phyloP scores from a whole-genome alignment of 1,284 basidiomycete species.

The Puccinia coronata region DNA sequence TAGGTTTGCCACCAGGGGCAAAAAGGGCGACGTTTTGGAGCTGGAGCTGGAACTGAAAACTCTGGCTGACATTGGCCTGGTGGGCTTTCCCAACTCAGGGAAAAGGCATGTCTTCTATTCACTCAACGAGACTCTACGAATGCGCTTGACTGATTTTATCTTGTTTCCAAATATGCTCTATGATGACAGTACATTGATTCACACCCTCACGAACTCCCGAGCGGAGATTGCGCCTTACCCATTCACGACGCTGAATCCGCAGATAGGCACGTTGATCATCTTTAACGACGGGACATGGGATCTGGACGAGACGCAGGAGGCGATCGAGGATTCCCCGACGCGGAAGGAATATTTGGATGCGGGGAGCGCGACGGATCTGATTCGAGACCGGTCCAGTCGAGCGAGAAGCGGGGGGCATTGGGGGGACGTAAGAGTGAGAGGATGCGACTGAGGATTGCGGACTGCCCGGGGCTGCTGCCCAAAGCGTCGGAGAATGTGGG shows the following conservation, averaged over 20 bases:
- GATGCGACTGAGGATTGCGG: conserved; percentile 90
- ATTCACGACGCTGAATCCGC: conserved; percentile 93
- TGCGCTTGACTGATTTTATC: not conserved
- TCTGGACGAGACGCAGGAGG: conserved; percentile 51
- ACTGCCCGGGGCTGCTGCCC: conserved; percentile 90
- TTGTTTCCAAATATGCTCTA: conserved; percentile 54
- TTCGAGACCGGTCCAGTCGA: conserved; percentile 25
- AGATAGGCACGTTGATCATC: conserved; percentile 83
- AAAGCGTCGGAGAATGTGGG: conserved; percentile 84
- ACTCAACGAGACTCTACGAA: not conserved
- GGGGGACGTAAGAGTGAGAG: conserved; percentile 65
- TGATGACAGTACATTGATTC: conserved; percentile 69
- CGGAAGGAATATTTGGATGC: conserved; percentile 52
- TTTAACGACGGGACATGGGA: conserved; percentile 74
- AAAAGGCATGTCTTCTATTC: conserved; percentile 59
- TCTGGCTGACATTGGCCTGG: conserved; percentile 88
- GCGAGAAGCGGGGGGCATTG: no score
- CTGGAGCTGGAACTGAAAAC: conserved; percentile 92
- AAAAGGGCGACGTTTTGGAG: conserved; percentile 76
- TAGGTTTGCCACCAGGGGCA: conserved; percentile 65
- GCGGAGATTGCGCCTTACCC: conserved; percentile 88
- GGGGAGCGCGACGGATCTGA: conserved; percentile 63
- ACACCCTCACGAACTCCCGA: conserved; percentile 81
- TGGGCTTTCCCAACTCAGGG: conserved; percentile 90
- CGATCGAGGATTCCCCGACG: conserved; percentile 50